Percentiles rank a stretch among this genome's conserved stretches.
Conservation (phyloP, 2,329 filamentous ascomycete genomes). For the Pseudogymnoascus sp. region DNA sequence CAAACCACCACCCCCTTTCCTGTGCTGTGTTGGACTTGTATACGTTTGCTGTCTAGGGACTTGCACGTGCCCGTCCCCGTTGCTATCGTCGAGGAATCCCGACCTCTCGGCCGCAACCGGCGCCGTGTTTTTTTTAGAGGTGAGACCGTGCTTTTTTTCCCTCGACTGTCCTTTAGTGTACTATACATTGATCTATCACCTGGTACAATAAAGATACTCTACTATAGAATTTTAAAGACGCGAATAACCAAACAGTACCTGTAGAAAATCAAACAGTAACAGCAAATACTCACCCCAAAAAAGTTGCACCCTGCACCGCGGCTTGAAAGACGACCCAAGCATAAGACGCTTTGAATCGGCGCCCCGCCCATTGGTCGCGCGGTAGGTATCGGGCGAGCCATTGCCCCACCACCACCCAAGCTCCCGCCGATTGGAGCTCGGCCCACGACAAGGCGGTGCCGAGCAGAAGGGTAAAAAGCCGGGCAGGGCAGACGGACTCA, state of each 20-base stretch:
- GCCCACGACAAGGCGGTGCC: neutral
- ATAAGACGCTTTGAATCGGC: slow-evolving; percentile 4
- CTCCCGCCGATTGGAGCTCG: slow-evolving; percentile 1
- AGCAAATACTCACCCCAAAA: no score
- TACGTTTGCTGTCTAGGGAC: neutral
- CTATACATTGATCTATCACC: neutral
- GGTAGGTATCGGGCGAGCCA: neutral
- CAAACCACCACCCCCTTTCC: no score
- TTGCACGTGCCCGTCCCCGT: neutral
- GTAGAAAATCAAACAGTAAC: no score
- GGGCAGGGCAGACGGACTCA: neutral
- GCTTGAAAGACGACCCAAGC: no score
- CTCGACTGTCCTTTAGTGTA: no score
- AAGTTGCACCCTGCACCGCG: no score
- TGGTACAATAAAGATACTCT: neutral
- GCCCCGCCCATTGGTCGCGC: neutral
- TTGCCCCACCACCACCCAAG: neutral
- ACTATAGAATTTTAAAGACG: no score
- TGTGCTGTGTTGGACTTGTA: no score
- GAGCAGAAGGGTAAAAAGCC: neutral
- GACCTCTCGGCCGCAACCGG: neutral
- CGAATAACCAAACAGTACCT: no score
- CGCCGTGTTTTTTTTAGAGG: neutral
- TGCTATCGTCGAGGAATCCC: neutral
- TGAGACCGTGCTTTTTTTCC: neutral